phyloP scores from a whole-genome alignment of 2,329 filamentous ascomycete species.

The Conoideocrella luteorostrata region DNA sequence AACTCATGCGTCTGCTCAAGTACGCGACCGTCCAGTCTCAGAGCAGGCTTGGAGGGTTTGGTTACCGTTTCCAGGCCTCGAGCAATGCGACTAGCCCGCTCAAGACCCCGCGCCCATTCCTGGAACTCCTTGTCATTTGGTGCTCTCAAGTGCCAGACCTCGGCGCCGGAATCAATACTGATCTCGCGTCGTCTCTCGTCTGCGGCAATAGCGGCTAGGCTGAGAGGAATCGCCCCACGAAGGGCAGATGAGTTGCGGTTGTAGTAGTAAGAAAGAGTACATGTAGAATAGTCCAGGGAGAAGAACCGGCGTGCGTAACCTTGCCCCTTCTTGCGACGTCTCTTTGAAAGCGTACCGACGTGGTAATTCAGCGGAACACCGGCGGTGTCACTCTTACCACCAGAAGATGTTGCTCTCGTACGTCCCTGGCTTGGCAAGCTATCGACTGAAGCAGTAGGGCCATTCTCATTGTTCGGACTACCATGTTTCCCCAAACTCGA shows the following conservation, averaged over 20 bases:
- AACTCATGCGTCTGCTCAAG: constrained; percentile 23
- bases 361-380: constrained; percentile 54
- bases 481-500: constrained; percentile 45
- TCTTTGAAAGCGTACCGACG: constrained; percentile 80
- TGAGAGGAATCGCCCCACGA: constrained; percentile 85
- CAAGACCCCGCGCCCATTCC: constrained; percentile 80
- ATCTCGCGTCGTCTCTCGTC: constrained; percentile 87
- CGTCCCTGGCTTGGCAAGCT: constrained; percentile 47
- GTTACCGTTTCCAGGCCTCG: constrained; percentile 41
- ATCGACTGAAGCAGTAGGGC: constrained; percentile 50
- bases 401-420: constrained; percentile 41
- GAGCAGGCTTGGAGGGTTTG: constrained; percentile 18
- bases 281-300: constrained; percentile 89
- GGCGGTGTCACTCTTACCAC: constrained; percentile 45
- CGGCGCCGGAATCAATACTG: constrained; percentile 91
- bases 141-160: constrained; percentile 91
- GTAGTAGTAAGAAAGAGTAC: constrained; percentile 93
- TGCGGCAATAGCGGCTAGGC: constrained; percentile 82
- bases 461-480: constrained; percentile 38
- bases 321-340: constrained; percentile 86
- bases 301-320: constrained; percentile 92
- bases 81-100: constrained; percentile 67
- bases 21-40: constrained; percentile 21
- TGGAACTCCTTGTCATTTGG: constrained; percentile 77
- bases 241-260: constrained; percentile 89